Percentiles rank a stretch among this genome's conserved stretches.
Evolutionary conservation across 345 rosid genomes (phyloP).

Genomic region (Arabis hirsuta): DNA sequence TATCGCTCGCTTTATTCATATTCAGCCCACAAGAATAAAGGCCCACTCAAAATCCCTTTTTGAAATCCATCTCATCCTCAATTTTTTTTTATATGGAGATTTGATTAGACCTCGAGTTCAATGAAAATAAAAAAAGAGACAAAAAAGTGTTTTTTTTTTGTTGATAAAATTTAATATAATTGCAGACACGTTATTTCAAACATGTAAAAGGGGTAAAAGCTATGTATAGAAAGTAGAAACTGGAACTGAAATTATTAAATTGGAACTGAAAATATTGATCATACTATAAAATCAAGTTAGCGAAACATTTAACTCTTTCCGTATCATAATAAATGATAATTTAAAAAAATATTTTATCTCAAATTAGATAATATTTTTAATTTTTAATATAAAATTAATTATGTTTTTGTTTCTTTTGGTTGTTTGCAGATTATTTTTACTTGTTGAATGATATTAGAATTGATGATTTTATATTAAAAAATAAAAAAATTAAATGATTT

Average conservation of each 20-base stretch:
- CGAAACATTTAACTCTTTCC: too few species aligned
- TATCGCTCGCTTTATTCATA: not conserved
- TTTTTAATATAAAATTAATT: too few species aligned
- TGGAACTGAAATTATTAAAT: not conserved
- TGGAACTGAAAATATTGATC: not conserved
- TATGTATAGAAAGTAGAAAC: not conserved
- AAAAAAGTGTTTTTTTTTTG: too few species aligned
- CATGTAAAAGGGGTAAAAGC: slow-evolving; percentile 15
- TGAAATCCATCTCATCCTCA: not conserved
- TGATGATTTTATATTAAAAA: too few species aligned
- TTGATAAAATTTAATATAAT: not conserved
- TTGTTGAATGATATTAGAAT: too few species aligned
- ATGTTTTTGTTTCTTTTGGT: too few species aligned
- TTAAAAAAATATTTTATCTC: too few species aligned
- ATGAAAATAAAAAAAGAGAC: not conserved
- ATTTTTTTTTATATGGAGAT: not conserved
- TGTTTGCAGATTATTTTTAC: too few species aligned
- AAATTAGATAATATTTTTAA: too few species aligned
- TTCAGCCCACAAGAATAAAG: slow-evolving; percentile 8
- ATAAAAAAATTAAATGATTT: too few species aligned
- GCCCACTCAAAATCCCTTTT: not conserved
- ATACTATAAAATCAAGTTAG: slow-evolving; percentile 14
- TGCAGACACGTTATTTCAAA: slow-evolving; percentile 21
- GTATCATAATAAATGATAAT: too few species aligned
- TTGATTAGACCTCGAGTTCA: not conserved